These are phyloP conservation scores for Knoxia roxburghii DNA, from an alignment of 257 asterid genomes.

Conservation along the genomic window DNA sequence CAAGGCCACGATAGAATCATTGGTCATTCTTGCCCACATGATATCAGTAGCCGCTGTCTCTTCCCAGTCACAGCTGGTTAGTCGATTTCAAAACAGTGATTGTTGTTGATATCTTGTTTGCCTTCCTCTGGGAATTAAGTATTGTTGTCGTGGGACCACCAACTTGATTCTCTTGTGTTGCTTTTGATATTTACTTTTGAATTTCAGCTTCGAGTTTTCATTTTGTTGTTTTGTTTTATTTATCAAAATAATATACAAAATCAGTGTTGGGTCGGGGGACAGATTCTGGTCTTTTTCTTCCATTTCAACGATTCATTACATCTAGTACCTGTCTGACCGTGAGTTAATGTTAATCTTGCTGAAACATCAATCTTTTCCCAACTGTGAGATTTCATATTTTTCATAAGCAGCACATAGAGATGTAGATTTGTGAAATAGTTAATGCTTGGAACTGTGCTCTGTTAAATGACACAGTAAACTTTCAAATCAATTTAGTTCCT, in stretches of 20 bases:
- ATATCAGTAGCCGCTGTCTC: conserved; percentile 64
- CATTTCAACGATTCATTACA: background rate
- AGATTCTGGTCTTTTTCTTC: background rate
- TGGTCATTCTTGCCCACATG: conserved; percentile 80
- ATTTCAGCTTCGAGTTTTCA: background rate
- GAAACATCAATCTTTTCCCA: background rate
- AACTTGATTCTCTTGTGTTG: background rate
- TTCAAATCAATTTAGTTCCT: background rate
- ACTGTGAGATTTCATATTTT: background rate
- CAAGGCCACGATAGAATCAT: conserved; percentile 77
- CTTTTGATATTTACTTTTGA: background rate
- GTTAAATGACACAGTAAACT: background rate
- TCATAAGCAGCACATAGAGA: background rate
- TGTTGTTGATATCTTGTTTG: background rate
- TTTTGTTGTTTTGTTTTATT: background rate
- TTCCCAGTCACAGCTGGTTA: conserved; percentile 70
- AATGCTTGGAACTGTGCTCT: background rate
- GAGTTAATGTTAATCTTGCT: background rate
- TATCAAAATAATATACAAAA: background rate
- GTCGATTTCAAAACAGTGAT: background rate
- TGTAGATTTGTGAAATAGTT: background rate
- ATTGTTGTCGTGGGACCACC: background rate
- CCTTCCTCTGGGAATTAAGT: background rate
- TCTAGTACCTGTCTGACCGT: background rate
- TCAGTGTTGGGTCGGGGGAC: background rate